Evolutionary conservation across 305 asterid genomes (phyloP), one percentile per base, ranked within the genome.

Genomic region (Vinca major): DNA sequence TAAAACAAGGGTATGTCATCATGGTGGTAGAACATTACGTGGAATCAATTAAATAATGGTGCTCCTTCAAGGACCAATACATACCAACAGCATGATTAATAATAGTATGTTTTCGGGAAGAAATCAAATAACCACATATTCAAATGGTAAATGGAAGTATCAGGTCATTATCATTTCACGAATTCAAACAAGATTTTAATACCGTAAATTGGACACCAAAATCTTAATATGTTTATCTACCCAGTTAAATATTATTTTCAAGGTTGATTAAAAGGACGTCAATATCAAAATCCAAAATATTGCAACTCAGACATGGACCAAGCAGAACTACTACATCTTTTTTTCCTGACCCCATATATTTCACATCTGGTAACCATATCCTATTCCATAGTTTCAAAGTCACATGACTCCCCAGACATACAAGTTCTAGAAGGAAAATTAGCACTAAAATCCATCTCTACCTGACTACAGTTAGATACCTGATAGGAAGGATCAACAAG

Each of bases 401-500:
- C 16, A 44, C 33, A 64, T 7, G 61, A 26, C 2, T 12, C 55
- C 50, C 57, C 44, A 6, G 21, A 43, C 66, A 69, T 20, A 10
- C 5, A 7, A 6, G 21, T 55, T 5, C 11, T 4, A 51, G 68
- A 8, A 45, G 36, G n/a, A 19, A 53, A 56, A 55, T n/a, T 45
- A 43, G 52, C 2, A 16, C 17, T 54, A 48, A 17, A 26, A 41
- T 40, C 33, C 14, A 7, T n/a, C 21, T n/a, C 12, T 49, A 7
- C 37, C 43, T 49, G 33, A 49, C 19, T 50, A n/a, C 62, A 37
- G 26, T 39, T 55, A 53, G 41, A 43, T 79, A 93, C 99, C 96
- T 91, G 97, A 85, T 94, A 91, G 48, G 95, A 73, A 82, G 99
- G 99, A 79, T 94, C 97, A 69, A 94, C 97, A 62, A 94, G 95